phyloP scores from a whole-genome alignment of 306 rosid genomes.

The Abrus pulchellus region DNA sequence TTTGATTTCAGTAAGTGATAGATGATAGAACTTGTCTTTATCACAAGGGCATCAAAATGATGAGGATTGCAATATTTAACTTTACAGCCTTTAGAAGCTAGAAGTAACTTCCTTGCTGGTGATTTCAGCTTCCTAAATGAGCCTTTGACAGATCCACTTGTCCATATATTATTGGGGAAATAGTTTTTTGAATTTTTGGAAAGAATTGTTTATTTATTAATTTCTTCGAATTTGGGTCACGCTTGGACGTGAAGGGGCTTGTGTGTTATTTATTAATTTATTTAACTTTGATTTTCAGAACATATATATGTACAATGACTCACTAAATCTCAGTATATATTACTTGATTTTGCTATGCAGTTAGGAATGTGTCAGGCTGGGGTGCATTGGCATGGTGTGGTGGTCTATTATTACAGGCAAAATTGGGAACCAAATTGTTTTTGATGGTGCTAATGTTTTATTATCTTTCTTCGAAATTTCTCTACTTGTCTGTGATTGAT shows the following conservation, averaged over 20 bases:
- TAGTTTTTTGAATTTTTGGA: neutral
- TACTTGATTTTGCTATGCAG: slow-evolving; percentile 38
- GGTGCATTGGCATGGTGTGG: slow-evolving; percentile 43
- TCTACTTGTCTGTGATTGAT: neutral
- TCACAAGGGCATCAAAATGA: slow-evolving; percentile 14
- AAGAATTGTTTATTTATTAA: neutral
- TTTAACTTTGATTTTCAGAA: neutral
- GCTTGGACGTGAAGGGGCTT: neutral
- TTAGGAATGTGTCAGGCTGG: slow-evolving; percentile 34
- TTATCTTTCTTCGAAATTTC: slow-evolving; percentile 21
- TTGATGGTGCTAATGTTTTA: slow-evolving; percentile 20
- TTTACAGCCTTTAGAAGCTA: slow-evolving; percentile 24
- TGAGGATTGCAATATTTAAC: slow-evolving; percentile 10
- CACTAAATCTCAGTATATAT: slow-evolving; percentile 21
- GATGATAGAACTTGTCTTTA: neutral
- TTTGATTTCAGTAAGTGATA: slow-evolving; percentile 44
- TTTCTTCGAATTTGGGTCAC: neutral
- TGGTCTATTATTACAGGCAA: slow-evolving; percentile 30
- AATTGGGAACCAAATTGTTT: slow-evolving; percentile 33
- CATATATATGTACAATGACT: neutral
- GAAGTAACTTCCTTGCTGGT: slow-evolving; percentile 21
- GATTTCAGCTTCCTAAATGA: slow-evolving; percentile 34
- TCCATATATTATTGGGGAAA: neutral
- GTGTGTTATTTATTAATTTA: neutral
- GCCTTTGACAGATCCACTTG: neutral